A percentile compares a stretch with the other conserved stretches of the same genome.
phyloP scores from a whole-genome alignment of 352 stramenopile genomes.

The Phytophthora fragariaefolia region DNA sequence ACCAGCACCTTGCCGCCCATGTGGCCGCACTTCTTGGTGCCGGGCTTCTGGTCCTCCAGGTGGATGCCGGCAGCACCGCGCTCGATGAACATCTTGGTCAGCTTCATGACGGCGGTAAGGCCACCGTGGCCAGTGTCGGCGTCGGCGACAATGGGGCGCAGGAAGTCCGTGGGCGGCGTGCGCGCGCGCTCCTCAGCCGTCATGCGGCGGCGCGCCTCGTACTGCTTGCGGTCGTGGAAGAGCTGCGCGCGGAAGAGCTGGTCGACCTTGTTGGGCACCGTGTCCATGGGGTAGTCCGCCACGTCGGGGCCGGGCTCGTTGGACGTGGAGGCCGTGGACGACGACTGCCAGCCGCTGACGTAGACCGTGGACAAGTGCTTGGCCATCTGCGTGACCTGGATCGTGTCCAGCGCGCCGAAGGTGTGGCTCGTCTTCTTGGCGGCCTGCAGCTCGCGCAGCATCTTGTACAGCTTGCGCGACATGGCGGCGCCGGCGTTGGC shows the following conservation, averaged over 20 bases:
- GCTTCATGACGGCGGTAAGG: constrained; percentile 97
- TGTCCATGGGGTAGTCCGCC: constrained; percentile 99
- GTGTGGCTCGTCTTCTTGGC: constrained; percentile 86
- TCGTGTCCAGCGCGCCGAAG: constrained; percentile 92
- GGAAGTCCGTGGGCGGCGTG: constrained; percentile 93
- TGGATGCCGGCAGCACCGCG: constrained; percentile 97
- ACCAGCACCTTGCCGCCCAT: constrained; percentile 99
- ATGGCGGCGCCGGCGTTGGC: constrained; percentile 56
- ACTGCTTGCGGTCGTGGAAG: constrained; percentile 98
- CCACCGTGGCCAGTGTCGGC: constrained; percentile 97
- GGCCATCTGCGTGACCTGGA: constrained; percentile 96
- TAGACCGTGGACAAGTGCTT: constrained; percentile 96
- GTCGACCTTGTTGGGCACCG: constrained; percentile 97
- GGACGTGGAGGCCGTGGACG: constrained; percentile 92
- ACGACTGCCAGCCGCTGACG: constrained; percentile 98
- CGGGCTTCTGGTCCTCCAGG: constrained; percentile 99
- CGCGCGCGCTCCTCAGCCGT: constrained; percentile 77
- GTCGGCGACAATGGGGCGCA: constrained; percentile 97
- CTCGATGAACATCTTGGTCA: constrained; percentile 99
- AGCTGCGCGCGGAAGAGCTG: constrained; percentile 97
- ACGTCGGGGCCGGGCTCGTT: constrained; percentile 98
- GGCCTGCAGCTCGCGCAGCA: constrained; percentile 84
- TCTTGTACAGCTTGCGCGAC: constrained; percentile 89
- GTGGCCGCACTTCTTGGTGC: constrained; percentile 99
- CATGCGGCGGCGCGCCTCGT: constrained; percentile 92